Evolutionary conservation across 1,284 basidiomycete species (phyloP), one percentile per base, ranked within the genome.

Genomic region (Flammula alnicola): DNA sequence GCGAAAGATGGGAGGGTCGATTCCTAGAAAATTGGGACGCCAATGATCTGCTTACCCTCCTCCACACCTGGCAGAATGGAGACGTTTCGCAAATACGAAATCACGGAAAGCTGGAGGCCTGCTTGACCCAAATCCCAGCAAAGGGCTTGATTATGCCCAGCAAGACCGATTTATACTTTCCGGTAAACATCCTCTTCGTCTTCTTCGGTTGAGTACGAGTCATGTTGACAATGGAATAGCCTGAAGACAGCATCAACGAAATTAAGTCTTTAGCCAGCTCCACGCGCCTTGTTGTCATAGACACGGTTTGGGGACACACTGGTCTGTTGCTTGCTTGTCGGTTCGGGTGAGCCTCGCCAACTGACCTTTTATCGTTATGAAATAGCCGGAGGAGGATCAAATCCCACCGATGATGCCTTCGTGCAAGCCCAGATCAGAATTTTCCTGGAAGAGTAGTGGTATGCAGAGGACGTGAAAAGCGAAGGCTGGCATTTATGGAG

Each of bases 81-180:
- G 79, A 82, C 54, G 68, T 81, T 16, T 76, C 79, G 10, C 65
- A 66, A 22, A 62, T 79, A n/a, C 64, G 71, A 14, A 70, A 80
- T 39, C 66, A 66, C 9, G 77, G 76, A 4, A 65, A 77, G 56
- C 69, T 75, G 23, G 67, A 64, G 36, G 68, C 63, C 23, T 71
- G 73, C 36, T 57, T 81, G 39, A 63, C 57, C 1, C 64, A 61
- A 22, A 79, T 81, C 55, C 74, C 74, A 52, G 78, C 80, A n/a
- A 73, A 73, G 47, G 77, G 72, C 0, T 67, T 83, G 39, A 72
- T 84, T 30, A 80, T 84, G 76, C 80, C 81, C 4, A 76, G 74
- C 58, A 81, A 76, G 62, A 82, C 78, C 5, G 82, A 85, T 57
- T 63, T 83, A 36, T 83, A 83, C 59, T 84, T 83, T 62, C 72